A percentile compares a stretch with the other conserved stretches of the same genome.
Conservation (phyloP, 305 asterid species). For the Euphrasia arctica region DNA sequence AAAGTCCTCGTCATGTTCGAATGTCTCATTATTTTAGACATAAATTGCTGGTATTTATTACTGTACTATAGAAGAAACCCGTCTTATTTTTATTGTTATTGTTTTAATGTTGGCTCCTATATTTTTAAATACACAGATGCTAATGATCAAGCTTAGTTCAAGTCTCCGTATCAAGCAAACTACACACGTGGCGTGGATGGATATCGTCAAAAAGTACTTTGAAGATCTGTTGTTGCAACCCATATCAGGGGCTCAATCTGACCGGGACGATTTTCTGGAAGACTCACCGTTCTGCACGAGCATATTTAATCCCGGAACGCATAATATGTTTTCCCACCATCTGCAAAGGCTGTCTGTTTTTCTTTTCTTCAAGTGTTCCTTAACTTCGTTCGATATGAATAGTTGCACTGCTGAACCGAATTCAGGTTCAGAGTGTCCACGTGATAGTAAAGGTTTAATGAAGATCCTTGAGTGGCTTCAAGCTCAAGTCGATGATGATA, state of each 20-base stretch:
- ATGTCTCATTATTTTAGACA: constrained; percentile 65
- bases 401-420: constrained; percentile 30
- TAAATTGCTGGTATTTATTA: constrained; percentile 68
- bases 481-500: constrained; percentile 49
- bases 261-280: constrained; percentile 47
- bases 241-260: constrained; percentile 36
- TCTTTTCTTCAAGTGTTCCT: constrained; percentile 68
- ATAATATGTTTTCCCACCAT: constrained; percentile 40
- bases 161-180: constrained; percentile 37
- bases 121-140: constrained; percentile 44
- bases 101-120: too few relatives aligned
- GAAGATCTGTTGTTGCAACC: constrained; percentile 62
- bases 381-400: constrained; percentile 37
- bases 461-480: constrained; percentile 72
- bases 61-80: background rate
- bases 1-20: constrained; percentile 32
- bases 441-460: constrained; percentile 38
- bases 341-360: constrained; percentile 68
- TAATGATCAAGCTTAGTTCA: constrained; percentile 67
- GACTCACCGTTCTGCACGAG: constrained; percentile 73
- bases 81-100: background rate
- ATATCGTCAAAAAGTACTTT: constrained; percentile 58
- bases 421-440: constrained; percentile 31
- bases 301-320: constrained; percentile 36
- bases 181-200: constrained; percentile 51